A percentile compares a stretch with the other conserved stretches of the same genome.
Evolutionary conservation across 1,284 basidiomycete species (phyloP).

Genomic region (Ceratobasidium sp.): DNA sequence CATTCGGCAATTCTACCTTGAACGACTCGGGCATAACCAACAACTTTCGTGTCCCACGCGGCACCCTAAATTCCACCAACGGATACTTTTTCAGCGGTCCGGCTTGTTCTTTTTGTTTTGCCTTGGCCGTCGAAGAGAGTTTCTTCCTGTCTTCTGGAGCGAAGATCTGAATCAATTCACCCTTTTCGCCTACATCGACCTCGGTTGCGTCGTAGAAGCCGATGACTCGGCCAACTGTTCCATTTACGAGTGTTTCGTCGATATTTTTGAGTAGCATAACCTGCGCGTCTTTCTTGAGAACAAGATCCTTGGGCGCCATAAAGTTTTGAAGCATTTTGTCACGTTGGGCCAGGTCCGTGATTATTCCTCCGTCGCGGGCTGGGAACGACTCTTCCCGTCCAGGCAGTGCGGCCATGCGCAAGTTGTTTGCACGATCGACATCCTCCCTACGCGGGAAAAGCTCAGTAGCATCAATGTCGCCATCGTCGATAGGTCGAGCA

Average conservation of each 20-base stretch:
- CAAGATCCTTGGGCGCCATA: conserved; percentile 55
- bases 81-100: conserved; percentile 60
- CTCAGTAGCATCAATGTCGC: conserved; percentile 82
- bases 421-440: conserved; percentile 74
- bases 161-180: conserved; percentile 45
- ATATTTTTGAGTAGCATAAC: conserved; percentile 84
- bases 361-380: conserved; percentile 62
- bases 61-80: conserved; percentile 77
- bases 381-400: conserved; percentile 57
- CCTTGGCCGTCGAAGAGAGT: conserved; percentile 43
- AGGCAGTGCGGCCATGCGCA: conserved; percentile 59
- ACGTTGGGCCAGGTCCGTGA: conserved; percentile 54
- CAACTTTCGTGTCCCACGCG: conserved; percentile 59
- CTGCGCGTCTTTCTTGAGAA: conserved; percentile 71
- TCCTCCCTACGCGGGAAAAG: conserved; percentile 89
- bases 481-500: conserved; percentile 66
- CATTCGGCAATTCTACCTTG: conserved; percentile 85
- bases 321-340: conserved; percentile 47
- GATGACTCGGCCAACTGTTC: conserved; percentile 78
- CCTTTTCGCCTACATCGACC: conserved; percentile 46
- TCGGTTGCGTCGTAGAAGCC: conserved; percentile 60
- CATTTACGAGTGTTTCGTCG: conserved; percentile 82
- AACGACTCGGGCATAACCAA: conserved; percentile 78
- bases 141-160: conserved; percentile 46
- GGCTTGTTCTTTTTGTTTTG: conserved; percentile 48